phyloP scores from a whole-genome alignment of 192 early-diverging fungal species.

The Rhizoclosmatium globosum region DNA sequence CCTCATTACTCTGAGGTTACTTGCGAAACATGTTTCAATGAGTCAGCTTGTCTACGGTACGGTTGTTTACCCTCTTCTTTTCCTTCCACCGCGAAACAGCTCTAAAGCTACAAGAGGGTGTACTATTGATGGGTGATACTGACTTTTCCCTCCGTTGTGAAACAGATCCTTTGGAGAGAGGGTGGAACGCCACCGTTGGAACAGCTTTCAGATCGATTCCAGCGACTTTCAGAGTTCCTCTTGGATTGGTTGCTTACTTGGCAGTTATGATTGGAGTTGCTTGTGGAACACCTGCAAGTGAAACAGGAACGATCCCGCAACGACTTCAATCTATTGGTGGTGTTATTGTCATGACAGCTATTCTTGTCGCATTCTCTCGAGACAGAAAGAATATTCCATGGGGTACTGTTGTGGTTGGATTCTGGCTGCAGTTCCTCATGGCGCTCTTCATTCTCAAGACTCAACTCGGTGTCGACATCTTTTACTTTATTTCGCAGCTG shows the following conservation, averaged over 20 bases:
- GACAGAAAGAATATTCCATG: conserved; percentile 74
- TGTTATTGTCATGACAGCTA: conserved; percentile 61
- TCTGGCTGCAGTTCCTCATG: conserved; percentile 78
- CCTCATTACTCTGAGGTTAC: conserved; percentile 53
- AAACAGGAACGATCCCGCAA: conserved; percentile 65
- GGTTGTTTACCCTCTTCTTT: neutral
- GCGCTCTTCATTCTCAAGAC: conserved; percentile 83
- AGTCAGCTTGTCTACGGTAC: conserved; percentile 46
- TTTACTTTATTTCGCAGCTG: conserved; percentile 69
- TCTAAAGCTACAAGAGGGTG: neutral
- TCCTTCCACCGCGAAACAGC: neutral
- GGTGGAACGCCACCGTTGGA: conserved; percentile 43
- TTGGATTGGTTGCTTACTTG: conserved; percentile 60
- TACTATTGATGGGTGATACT: no score
- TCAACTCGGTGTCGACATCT: conserved; percentile 60
- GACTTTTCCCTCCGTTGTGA: no score
- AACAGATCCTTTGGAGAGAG: conserved; percentile 42
- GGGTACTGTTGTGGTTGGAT: conserved; percentile 76
- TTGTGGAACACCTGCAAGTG: conserved; percentile 54
- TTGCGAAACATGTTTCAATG: conserved; percentile 58
- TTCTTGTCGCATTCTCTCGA: conserved; percentile 64
- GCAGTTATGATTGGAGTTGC: conserved; percentile 63
- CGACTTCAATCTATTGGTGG: conserved; percentile 82
- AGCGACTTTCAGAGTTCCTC: conserved; percentile 42
- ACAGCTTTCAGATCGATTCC: conserved; percentile 46